phyloP scores from a whole-genome alignment of 2,329 filamentous ascomycete species.

The Colletotrichum navitas region DNA sequence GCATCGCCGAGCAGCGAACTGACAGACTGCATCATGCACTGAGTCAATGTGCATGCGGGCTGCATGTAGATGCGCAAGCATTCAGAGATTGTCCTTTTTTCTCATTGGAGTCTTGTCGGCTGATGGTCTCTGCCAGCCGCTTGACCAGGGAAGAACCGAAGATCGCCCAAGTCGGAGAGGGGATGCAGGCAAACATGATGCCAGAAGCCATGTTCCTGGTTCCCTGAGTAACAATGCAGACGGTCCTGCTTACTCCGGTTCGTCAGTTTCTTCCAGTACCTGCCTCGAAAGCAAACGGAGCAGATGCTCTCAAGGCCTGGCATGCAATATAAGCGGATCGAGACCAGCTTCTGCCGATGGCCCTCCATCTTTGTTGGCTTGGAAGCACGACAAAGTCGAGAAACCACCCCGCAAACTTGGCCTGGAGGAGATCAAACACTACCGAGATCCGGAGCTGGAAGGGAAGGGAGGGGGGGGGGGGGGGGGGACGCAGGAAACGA shows the following conservation, averaged over 20 bases:
- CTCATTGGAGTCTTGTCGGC: constrained; percentile 34
- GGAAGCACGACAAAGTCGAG: background rate
- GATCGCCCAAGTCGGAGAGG: constrained; percentile 42
- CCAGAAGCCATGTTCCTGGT: constrained; percentile 26
- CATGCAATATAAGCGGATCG: background rate
- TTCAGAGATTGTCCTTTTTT: constrained; percentile 13
- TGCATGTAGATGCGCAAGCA: constrained; percentile 34
- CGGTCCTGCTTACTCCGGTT: constrained; percentile 23
- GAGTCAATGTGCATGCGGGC: constrained; percentile 39
- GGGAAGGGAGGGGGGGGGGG: too few species aligned
- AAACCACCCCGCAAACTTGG: constrained; percentile 12
- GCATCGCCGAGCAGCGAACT: constrained; percentile 34
- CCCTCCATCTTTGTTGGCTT: background rate
- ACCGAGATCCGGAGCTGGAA: constrained; percentile 38
- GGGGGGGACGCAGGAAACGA: background rate
- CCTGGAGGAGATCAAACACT: constrained; percentile 39
- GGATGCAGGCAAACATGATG: constrained; percentile 21
- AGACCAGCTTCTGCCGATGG: background rate
- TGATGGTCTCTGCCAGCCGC: constrained; percentile 3
- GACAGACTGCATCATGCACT: constrained; percentile 36
- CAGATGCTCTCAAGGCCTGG: background rate
- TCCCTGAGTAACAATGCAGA: constrained; percentile 24
- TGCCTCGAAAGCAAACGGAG: constrained; percentile 20
- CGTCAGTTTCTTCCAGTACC: constrained; percentile 14
- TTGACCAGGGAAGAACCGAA: constrained; percentile 25